Evolutionary conservation across 1,284 basidiomycete species (phyloP).

Genomic region (Sporisorium sorghi): DNA sequence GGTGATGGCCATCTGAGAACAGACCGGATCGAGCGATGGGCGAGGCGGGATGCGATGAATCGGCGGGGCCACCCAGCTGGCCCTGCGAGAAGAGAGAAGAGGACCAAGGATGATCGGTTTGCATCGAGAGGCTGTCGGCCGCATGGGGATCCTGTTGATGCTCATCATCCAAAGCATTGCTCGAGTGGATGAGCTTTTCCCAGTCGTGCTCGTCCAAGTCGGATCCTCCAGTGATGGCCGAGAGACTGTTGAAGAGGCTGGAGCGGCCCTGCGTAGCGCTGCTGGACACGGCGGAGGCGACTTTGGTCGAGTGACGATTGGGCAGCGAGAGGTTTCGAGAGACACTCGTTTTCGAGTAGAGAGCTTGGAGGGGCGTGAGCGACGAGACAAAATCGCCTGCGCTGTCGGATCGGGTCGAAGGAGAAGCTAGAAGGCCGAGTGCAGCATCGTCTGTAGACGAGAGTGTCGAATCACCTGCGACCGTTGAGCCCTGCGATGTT

Average conservation of each 20-base stretch:
- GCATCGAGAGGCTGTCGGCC: constrained; percentile 13
- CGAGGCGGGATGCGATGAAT: constrained; percentile 31
- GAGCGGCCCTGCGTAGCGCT: constrained; percentile 41
- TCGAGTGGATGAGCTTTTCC: constrained; percentile 58
- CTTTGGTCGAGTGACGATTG: constrained; percentile 38
- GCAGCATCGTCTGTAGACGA: constrained; percentile 3
- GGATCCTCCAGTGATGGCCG: constrained; percentile 55
- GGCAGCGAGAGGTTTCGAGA: constrained; percentile 50
- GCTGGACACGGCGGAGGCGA: constrained; percentile 24
- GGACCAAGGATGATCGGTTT: constrained; percentile 34
- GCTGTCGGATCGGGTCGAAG: constrained; percentile 19
- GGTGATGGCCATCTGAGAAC: constrained; percentile 17
- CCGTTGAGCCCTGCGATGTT: background rate
- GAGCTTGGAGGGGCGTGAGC: constrained; percentile 42
- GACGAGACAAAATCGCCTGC: constrained; percentile 17
- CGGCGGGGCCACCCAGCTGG: constrained; percentile 12
- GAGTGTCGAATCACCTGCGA: background rate
- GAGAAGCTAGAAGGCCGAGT: constrained; percentile 18
- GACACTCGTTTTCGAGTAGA: constrained; percentile 47
- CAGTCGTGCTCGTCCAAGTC: constrained; percentile 61
- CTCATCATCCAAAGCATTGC: constrained; percentile 46
- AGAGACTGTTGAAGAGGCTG: constrained; percentile 55
- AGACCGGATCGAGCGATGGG: constrained; percentile 29
- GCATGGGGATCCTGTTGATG: constrained; percentile 39
- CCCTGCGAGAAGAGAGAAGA: constrained; percentile 31